Percentiles rank a stretch among this genome's conserved stretches.
Conservation (phyloP, 1,284 basidiomycete species). For the Singerocomus inundabilis region DNA sequence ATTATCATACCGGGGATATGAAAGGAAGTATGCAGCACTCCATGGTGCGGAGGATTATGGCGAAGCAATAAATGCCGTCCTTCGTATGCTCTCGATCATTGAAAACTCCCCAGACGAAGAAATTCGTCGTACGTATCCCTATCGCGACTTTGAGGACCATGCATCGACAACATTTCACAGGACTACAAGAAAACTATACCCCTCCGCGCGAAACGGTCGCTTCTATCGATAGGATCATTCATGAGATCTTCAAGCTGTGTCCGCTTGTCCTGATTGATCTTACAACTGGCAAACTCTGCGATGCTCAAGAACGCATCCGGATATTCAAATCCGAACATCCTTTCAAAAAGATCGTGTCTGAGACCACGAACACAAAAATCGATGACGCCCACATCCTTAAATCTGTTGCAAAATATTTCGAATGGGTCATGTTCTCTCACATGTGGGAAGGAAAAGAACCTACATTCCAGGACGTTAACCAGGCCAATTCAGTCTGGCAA, state of each 20-base stretch:
- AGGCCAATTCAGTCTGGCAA: conserved; percentile 10
- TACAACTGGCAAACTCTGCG: conserved; percentile 5
- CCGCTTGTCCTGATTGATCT: conserved; percentile 10
- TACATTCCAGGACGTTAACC: conserved; percentile 6
- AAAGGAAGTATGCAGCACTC: not conserved
- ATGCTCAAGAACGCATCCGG: not conserved
- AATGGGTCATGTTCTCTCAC: conserved; percentile 23
- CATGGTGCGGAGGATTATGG: not conserved
- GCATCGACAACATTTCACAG: not conserved
- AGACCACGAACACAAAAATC: not conserved
- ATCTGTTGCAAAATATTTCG: conserved; percentile 11
- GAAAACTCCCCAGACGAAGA: conserved; percentile 1
- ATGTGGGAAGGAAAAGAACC: conserved; percentile 17
- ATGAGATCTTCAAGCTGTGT: no score
- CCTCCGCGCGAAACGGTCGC: not conserved
- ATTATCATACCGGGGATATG: not conserved
- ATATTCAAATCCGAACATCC: not conserved
- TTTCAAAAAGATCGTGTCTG: conserved; percentile 3
- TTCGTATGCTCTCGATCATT: not conserved
- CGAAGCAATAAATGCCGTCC: not conserved
- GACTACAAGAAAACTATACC: not conserved
- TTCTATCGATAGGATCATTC: not conserved
- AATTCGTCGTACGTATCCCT: not conserved
- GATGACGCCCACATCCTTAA: no score
- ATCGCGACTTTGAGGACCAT: not conserved